Percentiles rank a stretch among this genome's conserved stretches.
Evolutionary conservation across 2,329 filamentous ascomycete genomes (phyloP).

Genomic region (Beauveria pseudobassiana): DNA sequence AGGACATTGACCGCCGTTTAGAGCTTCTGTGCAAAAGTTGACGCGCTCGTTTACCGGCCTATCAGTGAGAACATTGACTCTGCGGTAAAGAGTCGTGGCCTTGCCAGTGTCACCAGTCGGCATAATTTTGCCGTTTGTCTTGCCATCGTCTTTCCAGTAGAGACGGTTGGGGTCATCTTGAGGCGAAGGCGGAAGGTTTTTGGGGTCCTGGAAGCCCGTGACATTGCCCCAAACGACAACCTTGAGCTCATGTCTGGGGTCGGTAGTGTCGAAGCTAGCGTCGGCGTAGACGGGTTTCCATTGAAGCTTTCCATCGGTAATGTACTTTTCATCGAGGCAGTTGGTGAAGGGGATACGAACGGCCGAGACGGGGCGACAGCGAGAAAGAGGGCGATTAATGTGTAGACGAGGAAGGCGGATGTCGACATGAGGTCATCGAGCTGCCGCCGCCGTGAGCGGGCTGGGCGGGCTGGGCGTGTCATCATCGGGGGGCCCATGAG

Average conservation of each 20-base stretch:
- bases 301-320: constrained; percentile 58
- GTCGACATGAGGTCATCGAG: neutral
- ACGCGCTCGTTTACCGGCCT: constrained; percentile 50
- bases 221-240: constrained; percentile 89
- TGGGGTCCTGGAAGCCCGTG: constrained; percentile 56
- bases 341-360: constrained; percentile 75
- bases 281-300: constrained; percentile 71
- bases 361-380: constrained; percentile 40
- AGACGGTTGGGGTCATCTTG: constrained; percentile 32
- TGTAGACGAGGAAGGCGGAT: constrained; percentile 13
- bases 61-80: constrained; percentile 71
- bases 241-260: constrained; percentile 57
- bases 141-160: constrained; percentile 53
- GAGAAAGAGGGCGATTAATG: constrained; percentile 31
- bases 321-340: constrained; percentile 61
- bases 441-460: neutral
- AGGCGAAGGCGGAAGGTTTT: constrained; percentile 48
- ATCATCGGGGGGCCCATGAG: neutral
- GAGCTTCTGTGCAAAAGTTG: constrained; percentile 59
- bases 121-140: constrained; percentile 69
- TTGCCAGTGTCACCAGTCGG: constrained; percentile 38
- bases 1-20: constrained; percentile 61
- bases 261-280: constrained; percentile 60
- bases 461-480: neutral
- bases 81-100: constrained; percentile 65